phyloP scores from a whole-genome alignment of 176 grass and related monocot species.

The Triticum aestivum region IWGSC_CS_RefSeq_v2.1 NC_057796.1:297086437-297086936 shows the following conservation, averaged over 20 bases:
- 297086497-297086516: constrained; percentile 13
- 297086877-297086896: constrained; percentile 16
- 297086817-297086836: neutral
- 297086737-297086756: neutral
- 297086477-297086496: constrained; percentile 91
- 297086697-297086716: too few species aligned
- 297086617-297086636: constrained; percentile 5
- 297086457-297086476: constrained; percentile 87
- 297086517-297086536: neutral
- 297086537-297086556: neutral
- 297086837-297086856: neutral
- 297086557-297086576: neutral
- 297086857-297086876: neutral
- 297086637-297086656: neutral
- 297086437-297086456: constrained; percentile 87
- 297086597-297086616: too few species aligned
- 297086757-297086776: neutral
- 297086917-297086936: constrained; percentile 94
- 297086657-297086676: neutral
- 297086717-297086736: neutral
- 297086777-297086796: neutral
- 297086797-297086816: neutral
- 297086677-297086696: too few species aligned
- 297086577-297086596: neutral
- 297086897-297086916: constrained; percentile 90